Conservation (phyloP, 1,284 basidiomycete species). For the Dichomitus squalens region DNA sequence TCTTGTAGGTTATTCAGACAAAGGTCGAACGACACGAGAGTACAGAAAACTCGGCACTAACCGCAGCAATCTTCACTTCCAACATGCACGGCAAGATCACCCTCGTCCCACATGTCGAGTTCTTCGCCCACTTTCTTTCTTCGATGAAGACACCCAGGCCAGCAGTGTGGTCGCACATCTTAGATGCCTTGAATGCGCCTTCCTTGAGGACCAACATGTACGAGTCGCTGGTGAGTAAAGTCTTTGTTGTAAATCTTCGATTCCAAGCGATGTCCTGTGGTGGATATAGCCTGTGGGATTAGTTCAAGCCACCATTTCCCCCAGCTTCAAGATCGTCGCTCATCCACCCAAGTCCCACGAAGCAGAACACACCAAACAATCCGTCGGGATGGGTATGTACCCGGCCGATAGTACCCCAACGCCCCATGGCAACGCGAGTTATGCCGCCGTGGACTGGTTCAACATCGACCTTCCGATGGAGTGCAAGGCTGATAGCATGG, state of each 20-base stretch:
- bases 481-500: background rate
- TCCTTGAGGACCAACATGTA: background rate
- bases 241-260: background rate
- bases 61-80: background rate
- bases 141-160: background rate
- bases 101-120: background rate
- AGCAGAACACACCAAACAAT: background rate
- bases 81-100: constrained; percentile 4
- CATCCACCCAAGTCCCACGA: background rate
- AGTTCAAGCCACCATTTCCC: constrained; percentile 1
- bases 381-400: constrained; percentile 6
- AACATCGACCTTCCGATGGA: constrained; percentile 6
- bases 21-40: background rate
- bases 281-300: constrained; percentile 1
- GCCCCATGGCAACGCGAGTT: background rate
- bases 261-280: background rate
- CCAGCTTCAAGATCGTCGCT: background rate
- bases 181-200: too few relatives aligned
- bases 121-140: background rate
- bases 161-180: background rate
- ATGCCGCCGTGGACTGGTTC: constrained; percentile 3
- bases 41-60: background rate
- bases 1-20: background rate
- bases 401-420: background rate
- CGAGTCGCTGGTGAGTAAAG: background rate